A percentile compares a stretch with the other conserved stretches of the same genome.
phyloP scores from a whole-genome alignment of 371 early-diverging fungal genomes.

The Haplosporangium sp. region DNA sequence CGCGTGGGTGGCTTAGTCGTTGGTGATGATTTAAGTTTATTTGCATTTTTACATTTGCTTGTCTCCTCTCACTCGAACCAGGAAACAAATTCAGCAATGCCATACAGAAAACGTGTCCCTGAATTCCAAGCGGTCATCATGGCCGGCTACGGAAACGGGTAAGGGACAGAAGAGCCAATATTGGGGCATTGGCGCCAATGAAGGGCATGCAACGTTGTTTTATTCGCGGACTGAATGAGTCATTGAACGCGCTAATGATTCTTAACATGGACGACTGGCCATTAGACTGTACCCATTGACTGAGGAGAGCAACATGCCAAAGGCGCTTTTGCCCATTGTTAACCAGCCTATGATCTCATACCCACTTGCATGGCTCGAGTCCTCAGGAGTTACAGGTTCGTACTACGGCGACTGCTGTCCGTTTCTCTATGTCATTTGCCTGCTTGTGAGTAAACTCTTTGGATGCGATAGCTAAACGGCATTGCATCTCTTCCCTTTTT shows the following conservation, averaged over 20 bases:
- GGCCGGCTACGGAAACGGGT: conserved; percentile 82
- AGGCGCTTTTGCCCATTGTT: conserved; percentile 92
- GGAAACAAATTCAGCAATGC: conserved; percentile 25
- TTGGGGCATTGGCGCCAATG: background rate
- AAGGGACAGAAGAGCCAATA: conserved; percentile 6
- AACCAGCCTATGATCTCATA: conserved; percentile 94
- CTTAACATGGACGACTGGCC: background rate
- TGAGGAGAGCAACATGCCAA: conserved; percentile 85
- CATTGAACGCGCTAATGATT: background rate
- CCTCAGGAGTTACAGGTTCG: conserved; percentile 85
- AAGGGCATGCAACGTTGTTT: background rate
- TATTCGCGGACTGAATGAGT: background rate
- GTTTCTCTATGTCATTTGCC: background rate
- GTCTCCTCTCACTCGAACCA: background rate
- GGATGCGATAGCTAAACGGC: too few relatives aligned
- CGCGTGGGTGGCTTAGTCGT: too few relatives aligned
- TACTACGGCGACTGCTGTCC: too few relatives aligned
- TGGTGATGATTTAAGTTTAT: too few relatives aligned
- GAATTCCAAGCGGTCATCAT: conserved; percentile 87
- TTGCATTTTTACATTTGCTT: background rate
- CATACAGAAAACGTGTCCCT: conserved; percentile 51
- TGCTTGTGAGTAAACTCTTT: background rate
- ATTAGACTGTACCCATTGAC: conserved; percentile 83
- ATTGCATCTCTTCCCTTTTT: too few relatives aligned
- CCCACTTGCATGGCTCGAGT: conserved; percentile 92